Evolutionary conservation across 176 grass and related monocot genomes (phyloP), one percentile per base, ranked within the genome.

Genomic region (Calamus simplicifolius): DNA sequence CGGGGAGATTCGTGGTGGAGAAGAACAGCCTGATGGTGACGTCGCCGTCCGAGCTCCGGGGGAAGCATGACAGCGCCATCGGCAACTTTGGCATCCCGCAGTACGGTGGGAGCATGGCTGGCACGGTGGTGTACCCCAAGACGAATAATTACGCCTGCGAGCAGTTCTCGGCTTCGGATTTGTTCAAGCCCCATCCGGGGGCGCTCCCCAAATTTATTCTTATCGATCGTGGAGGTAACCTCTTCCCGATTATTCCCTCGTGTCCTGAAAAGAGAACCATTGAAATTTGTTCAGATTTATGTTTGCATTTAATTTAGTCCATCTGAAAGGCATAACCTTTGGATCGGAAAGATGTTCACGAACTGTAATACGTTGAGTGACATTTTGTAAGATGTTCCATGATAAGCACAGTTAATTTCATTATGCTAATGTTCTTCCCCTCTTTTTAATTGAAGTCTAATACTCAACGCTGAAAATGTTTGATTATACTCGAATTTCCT

Each of bases 11-110:
- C 75, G 92, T 97, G 71, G 92, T 97, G 74, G 92, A 97, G 83
- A 97, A 97, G 84, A 97, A 97, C 57, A 97, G 92, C 67, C 75
- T 91, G 63, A 91, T 97, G 92, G 92, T 97, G 54, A 80, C 73
- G 19, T 81, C 81, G 72, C 87, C 92, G 19, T 43, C 78, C 29
- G 60, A 72, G 48, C 70, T 91, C 71, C 68, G 78, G 50, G 92
- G 87, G 27, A 78, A 85, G 69, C 81, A 62, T 58, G 92, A 97
- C 58, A 97, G 87, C 72, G 87, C 87, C 81, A 97, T 91, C 56
- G 92, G 92, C 21, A 97, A 91, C 84, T 97, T 91, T 58, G 92
- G 92, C 58, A 77, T 97, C 60, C 92, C 92, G 63, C 92, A 91
- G 86, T 97, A 97, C 72, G 92, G 92, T 4, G 92, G 92, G 30